phyloP scores from a whole-genome alignment of 306 rosid genomes.

The Prunus mume region DNA sequence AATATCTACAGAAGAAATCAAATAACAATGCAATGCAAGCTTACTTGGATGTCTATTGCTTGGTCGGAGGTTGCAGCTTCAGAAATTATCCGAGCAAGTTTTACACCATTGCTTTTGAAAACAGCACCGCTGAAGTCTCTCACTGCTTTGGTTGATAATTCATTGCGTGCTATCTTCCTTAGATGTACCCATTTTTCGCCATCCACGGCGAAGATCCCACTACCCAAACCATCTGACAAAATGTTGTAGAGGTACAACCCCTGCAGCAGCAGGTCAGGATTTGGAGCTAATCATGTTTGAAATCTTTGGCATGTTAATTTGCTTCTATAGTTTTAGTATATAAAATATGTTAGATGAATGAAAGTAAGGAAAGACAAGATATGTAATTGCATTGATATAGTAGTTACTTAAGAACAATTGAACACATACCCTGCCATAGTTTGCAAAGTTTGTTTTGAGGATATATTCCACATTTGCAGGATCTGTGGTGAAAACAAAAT shows the following conservation, averaged over 20 bases:
- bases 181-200: slow-evolving; percentile 23
- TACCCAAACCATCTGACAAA: neutral
- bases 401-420: too few species aligned
- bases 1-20: neutral
- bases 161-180: slow-evolving; percentile 1
- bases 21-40: neutral
- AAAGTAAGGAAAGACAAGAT: too few species aligned
- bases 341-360: too few species aligned
- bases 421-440: slow-evolving; percentile 29
- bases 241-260: neutral
- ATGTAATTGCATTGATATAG: too few species aligned
- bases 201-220: slow-evolving; percentile 16
- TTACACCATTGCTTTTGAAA: slow-evolving; percentile 18
- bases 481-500: slow-evolving; percentile 22
- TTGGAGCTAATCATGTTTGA: too few species aligned
- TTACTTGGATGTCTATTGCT: slow-evolving; percentile 24
- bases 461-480: slow-evolving; percentile 31
- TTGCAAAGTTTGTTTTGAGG: slow-evolving; percentile 30
- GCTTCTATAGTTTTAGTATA: too few species aligned
- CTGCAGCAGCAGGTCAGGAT: neutral
- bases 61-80: neutral
- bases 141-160: slow-evolving; percentile 10
- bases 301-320: too few species aligned
- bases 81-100: slow-evolving; percentile 7
- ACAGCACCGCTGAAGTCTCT: slow-evolving; percentile 14